Evolutionary conservation across 306 rosid species (phyloP), one percentile per base, ranked within the genome.

Genomic region (Sophora flavescens): DNA sequence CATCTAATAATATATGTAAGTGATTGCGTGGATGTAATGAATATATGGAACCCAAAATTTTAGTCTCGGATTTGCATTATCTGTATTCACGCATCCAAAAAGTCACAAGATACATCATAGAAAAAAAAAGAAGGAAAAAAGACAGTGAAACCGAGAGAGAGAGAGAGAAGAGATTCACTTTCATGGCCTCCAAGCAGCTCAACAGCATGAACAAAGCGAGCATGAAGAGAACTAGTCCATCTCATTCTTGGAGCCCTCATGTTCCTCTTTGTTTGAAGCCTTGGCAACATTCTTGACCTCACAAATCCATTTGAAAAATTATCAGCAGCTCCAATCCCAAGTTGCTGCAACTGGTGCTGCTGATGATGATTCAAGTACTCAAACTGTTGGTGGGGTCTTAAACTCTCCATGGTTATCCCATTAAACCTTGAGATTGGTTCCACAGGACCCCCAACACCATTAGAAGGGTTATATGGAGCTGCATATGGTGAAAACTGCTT

Each of bases 111-210:
- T 22, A 22, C 22, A 22, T 22, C 22, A 22, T 22, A 0, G 22
- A 22, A 22, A 22, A 22, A 22, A 22, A 22, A 22, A 58, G 7
- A 11, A 17, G 1, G 16, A 16, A 16, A 53, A 53, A 12, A 11
- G 15, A 13, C 2, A 77, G 7, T 3, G 11, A 66, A 35, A 70
- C 3, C 6, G 6, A 15, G 15, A 45, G 2, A 8, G 39, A 60
- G 30, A 53, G 28, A 50, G 22, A 45, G 61, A 41, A 67, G 67
- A 41, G 70, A 30, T 58, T 63, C 72, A 93, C 98, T 91, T 90
- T 91, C 97, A 87, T 93, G 98, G 84, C 98, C 98, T 1, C 98
- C 98, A 75, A 93, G 97, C 16, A 91, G 93, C 63, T 91, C 86
- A 59, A 93, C 98, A 32, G 98, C 98, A 63, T 88, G 98, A 79